Conservation (phyloP, 2,329 filamentous ascomycete genomes). For the Alternaria sp. region DNA sequence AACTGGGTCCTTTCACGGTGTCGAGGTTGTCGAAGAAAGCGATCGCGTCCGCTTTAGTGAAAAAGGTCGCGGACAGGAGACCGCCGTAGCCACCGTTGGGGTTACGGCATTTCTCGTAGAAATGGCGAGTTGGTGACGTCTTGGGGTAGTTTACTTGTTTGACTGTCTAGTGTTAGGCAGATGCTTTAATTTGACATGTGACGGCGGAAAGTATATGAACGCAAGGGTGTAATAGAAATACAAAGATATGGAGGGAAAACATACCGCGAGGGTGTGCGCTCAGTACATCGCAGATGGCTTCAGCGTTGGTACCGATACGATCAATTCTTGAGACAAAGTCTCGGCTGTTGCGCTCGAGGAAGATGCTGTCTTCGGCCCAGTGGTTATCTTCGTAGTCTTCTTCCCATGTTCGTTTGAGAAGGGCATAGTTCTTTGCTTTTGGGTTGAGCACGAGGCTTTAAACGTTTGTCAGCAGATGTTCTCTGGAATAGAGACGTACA, state of each 20-base stretch:
- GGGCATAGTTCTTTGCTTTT: slow-evolving; percentile 72
- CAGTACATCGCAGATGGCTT: slow-evolving; percentile 80
- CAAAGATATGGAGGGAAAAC: neutral
- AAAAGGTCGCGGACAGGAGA: slow-evolving; percentile 83
- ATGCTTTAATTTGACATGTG: neutral
- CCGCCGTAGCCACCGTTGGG: slow-evolving; percentile 86
- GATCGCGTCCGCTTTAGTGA: slow-evolving; percentile 72
- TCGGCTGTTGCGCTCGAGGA: slow-evolving; percentile 94
- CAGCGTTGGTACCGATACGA: slow-evolving; percentile 84
- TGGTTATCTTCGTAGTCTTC: slow-evolving; percentile 84
- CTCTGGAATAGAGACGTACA: neutral
- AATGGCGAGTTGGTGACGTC: slow-evolving; percentile 69
- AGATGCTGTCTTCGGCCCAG: slow-evolving; percentile 93
- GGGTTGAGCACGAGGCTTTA: slow-evolving; percentile 67
- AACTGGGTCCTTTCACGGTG: slow-evolving; percentile 90
- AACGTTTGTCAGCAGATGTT: slow-evolving; percentile 14
- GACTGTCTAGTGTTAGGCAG: slow-evolving; percentile 57
- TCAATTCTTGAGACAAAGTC: slow-evolving; percentile 86
- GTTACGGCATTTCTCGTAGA: slow-evolving; percentile 82
- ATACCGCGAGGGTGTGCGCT: slow-evolving; percentile 62
- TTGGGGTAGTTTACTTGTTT: slow-evolving; percentile 90
- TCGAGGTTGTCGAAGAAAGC: slow-evolving; percentile 86
- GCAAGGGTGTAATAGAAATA: neutral
- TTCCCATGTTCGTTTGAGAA: slow-evolving; percentile 72
- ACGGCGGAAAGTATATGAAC: neutral